Base-by-base conservation (phyloP, 2,329 filamentous ascomycete species). In the Curvularia spicifera region DNA sequence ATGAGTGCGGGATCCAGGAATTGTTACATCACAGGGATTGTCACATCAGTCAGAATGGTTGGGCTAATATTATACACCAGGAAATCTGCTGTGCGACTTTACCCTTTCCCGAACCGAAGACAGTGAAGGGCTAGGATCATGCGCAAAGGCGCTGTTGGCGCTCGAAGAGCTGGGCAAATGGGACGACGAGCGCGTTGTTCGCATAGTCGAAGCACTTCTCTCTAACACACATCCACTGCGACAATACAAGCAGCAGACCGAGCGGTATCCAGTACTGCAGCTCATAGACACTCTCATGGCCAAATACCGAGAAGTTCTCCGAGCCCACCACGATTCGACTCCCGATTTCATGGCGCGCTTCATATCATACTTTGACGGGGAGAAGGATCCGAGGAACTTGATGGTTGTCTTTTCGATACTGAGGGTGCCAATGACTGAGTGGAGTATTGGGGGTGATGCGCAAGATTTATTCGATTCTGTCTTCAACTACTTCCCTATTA, bases 401-500 rank as follows among this genome's bases (percentile, higher is more conserved):
- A 90, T 90, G 88, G 80, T 90, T 48, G 84, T 89, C 1, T 90
- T 90, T 67, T 89, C 87, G 0, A 84, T 89, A 57, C 72, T 89
- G 28, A 85, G 83, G 67, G 87, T 89, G 13, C 81, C 89, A 1
- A 88, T 89, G 82, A 81, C 87, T 6, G 87, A 90, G 71, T 90
- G 88, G 86, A 83, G 86, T 63, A 84, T 89, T 57, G 80, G 82
- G 3, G 80, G 81, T 39, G 81, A 88, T 71, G 83, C 83, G 8
- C 58, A 77, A 69, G 80, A 83, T 29, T 79, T 89, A 44, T 90
- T 90, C 69, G 88, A 90, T 63, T 82, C 87, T 3, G 87, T 88
- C 18, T 90, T 89, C 75, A 89, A 89, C 67, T 90, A 90, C 72
- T 90, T 90, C 69, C 87, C 87, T 0, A 89, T 90, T 64, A 89